Evolutionary conservation across 305 asterid species (phyloP).

Genomic region (Solanum hybrid): DNA sequence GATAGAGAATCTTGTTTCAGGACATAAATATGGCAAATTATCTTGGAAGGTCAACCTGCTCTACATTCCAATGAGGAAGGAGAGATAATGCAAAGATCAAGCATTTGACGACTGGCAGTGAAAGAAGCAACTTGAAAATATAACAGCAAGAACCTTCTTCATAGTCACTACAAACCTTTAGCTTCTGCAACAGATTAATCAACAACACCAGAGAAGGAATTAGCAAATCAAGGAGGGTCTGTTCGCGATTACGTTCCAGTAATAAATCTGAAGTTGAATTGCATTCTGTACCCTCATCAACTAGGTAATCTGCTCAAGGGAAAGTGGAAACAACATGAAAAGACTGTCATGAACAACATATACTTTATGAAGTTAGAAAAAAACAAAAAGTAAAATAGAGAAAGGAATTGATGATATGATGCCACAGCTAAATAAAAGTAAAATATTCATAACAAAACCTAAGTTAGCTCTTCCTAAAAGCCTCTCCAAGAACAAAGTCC

Average conservation of each 20-base stretch:
- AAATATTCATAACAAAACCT: not conserved
- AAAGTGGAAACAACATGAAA: slow-evolving; percentile 5
- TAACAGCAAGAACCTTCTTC: not conserved
- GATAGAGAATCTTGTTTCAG: not conserved
- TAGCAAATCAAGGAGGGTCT: slow-evolving; percentile 71
- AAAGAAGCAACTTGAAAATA: not conserved
- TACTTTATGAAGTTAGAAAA: not conserved
- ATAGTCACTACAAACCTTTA: slow-evolving; percentile 34
- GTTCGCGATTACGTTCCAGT: slow-evolving; percentile 90
- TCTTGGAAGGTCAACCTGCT: not conserved
- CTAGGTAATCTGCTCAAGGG: slow-evolving; percentile 73
- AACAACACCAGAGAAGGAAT: slow-evolving; percentile 77
- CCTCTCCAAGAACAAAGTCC: not conserved
- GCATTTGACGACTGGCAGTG: not conserved
- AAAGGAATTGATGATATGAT: not conserved
- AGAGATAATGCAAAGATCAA: not conserved
- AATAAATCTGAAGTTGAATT: slow-evolving; percentile 89
- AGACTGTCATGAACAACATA: not conserved
- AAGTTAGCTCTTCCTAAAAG: not conserved
- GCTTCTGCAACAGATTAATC: slow-evolving; percentile 70
- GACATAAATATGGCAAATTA: not conserved
- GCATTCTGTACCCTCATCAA: slow-evolving; percentile 90
- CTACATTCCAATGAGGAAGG: not conserved
- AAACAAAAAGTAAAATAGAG: not conserved
- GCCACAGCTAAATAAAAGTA: not conserved